Percentiles rank a stretch among this genome's conserved stretches.
phyloP scores from a whole-genome alignment of 176 grass and related monocot genomes.

The Rhynchospora pubera region DNA sequence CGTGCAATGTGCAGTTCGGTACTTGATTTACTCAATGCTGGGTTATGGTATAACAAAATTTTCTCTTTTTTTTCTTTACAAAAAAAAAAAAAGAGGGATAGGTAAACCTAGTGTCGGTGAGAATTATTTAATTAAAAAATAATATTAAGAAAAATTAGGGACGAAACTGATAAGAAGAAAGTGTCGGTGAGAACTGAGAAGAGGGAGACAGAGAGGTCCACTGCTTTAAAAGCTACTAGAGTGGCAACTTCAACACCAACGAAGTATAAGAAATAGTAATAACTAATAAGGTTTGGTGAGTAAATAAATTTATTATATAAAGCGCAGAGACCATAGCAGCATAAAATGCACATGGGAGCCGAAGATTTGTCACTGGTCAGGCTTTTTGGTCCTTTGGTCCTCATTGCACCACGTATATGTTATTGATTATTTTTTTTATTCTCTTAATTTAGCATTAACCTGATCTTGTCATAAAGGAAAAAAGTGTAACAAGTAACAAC shows the following conservation, averaged over 20 bases:
- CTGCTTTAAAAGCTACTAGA: constrained; percentile 16
- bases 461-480: neutral
- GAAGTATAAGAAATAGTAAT: neutral
- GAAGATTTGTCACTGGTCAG: constrained; percentile 17
- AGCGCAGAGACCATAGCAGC: neutral
- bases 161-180: neutral
- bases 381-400: neutral
- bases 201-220: constrained; percentile 6
- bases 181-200: constrained; percentile 20
- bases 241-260: constrained; percentile 3
- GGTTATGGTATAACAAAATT: neutral
- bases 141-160: neutral
- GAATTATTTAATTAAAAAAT: neutral
- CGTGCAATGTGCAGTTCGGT: neutral
- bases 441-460: neutral
- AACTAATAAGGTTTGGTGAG: neutral
- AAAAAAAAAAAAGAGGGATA: neutral
- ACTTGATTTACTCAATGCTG: neutral
- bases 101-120: neutral
- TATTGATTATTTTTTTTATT: neutral
- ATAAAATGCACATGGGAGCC: constrained; percentile 6
- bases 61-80: neutral
- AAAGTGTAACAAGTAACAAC: constrained; percentile 4
- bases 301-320: neutral
- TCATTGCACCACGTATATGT: neutral